Percentiles rank a stretch among this genome's conserved stretches.
Conservation (phyloP, 1,284 basidiomycete genomes). For the Lentinula novae-zelandiae region DNA sequence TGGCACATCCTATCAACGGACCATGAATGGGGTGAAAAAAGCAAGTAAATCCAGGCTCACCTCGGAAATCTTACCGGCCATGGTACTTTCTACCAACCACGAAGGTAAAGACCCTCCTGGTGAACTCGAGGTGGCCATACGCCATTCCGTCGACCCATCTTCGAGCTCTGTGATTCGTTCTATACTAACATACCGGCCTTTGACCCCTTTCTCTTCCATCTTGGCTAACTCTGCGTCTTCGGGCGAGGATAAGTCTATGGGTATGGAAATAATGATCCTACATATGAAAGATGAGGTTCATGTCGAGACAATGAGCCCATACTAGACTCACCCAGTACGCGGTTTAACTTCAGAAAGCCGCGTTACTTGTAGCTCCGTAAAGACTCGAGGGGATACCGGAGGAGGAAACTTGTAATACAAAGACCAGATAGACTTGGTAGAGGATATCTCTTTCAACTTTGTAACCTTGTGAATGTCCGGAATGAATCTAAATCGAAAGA, state of each 20-base stretch:
- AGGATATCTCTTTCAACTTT: conserved; percentile 58
- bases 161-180: conserved; percentile 63
- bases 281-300: neutral
- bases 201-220: conserved; percentile 63
- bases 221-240: conserved; percentile 51
- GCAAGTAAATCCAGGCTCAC: conserved; percentile 31
- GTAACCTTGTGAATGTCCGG: conserved; percentile 60
- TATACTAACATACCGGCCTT: conserved; percentile 66
- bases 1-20: conserved; percentile 54
- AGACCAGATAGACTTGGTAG: conserved; percentile 65
- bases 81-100: conserved; percentile 54
- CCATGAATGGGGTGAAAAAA: neutral
- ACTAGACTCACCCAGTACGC: conserved; percentile 48
- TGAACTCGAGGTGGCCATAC: conserved; percentile 74
- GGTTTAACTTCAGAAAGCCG: conserved; percentile 46
- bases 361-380: conserved; percentile 67
- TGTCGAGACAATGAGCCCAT: no score
- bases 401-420: conserved; percentile 68
- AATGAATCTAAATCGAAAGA: conserved; percentile 47
- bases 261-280: conserved; percentile 69
- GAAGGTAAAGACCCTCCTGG: conserved; percentile 66
- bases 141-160: conserved; percentile 68
- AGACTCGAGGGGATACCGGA: conserved; percentile 68
- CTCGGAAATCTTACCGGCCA: conserved; percentile 59
- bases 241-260: conserved; percentile 54